These are phyloP conservation scores for Didymella glomerata DNA, from an alignment of 2,329 filamentous ascomycete genomes.

Conservation along the genomic window DNA sequence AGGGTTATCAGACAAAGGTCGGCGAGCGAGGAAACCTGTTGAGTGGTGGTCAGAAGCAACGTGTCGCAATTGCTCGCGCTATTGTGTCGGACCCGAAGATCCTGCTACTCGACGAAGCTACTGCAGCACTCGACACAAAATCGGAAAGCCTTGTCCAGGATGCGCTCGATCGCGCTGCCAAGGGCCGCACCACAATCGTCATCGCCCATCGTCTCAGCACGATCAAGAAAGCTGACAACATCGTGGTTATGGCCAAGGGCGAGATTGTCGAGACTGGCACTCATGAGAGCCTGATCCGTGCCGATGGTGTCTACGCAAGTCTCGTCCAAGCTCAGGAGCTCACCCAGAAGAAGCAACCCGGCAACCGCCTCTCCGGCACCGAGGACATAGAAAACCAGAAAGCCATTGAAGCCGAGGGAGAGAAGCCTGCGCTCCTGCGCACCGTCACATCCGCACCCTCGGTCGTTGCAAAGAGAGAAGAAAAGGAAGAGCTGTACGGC, in stretches of 20 bases:
- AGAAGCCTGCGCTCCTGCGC: constrained; percentile 41
- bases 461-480: constrained; percentile 66
- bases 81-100: constrained; percentile 92
- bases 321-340: constrained; percentile 85
- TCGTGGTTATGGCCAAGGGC: constrained; percentile 88
- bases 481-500: constrained; percentile 39
- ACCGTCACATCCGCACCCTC: constrained; percentile 58
- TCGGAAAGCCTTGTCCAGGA: constrained; percentile 95
- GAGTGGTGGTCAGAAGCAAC: constrained; percentile 95
- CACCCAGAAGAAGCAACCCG: constrained; percentile 36
- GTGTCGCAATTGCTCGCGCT: constrained; percentile 91
- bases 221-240: constrained; percentile 93
- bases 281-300: constrained; percentile 79
- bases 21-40: constrained; percentile 92
- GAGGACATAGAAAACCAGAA: constrained; percentile 27
- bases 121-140: constrained; percentile 90
- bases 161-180: constrained; percentile 83
- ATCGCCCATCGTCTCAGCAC: constrained; percentile 96
- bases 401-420: constrained; percentile 32
- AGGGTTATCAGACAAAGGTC: constrained; percentile 94
- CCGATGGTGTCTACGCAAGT: constrained; percentile 77
- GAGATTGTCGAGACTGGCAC: constrained; percentile 92
- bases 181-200: constrained; percentile 91
- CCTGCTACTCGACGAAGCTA: constrained; percentile 92
- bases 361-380: constrained; percentile 33